Percentiles rank a stretch among this genome's conserved stretches.
These are phyloP conservation scores for Tubosaeta brunneosetosa DNA, from an alignment of 768 basidiomycete genomes.

Conservation along the genomic window DNA sequence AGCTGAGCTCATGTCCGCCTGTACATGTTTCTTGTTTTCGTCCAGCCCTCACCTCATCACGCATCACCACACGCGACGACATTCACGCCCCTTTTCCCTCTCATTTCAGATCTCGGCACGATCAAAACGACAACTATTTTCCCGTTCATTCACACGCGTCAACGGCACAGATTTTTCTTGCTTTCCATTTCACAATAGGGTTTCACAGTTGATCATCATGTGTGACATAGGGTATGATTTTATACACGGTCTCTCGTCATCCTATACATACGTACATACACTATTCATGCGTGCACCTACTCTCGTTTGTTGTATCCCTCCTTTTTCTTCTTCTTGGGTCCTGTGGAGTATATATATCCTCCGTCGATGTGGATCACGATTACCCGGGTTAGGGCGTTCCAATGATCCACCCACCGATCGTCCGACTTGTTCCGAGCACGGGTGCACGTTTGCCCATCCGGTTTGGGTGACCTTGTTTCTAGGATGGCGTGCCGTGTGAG, in stretches of 20 bases:
- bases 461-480: background rate
- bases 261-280: conserved; percentile 2
- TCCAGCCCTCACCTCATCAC: conserved; percentile 5
- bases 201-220: background rate
- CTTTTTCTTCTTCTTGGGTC: background rate
- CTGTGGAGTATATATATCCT: background rate
- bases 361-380: background rate
- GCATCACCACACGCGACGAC: conserved; percentile 15
- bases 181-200: conserved; percentile 3
- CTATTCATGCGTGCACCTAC: background rate
- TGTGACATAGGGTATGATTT: conserved; percentile 17
- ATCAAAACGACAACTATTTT: conserved; percentile 3
- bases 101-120: conserved; percentile 3
- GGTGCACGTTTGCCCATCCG: background rate
- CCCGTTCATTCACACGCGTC: background rate
- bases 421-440: background rate
- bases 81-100: conserved; percentile 3
- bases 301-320: conserved; percentile 1
- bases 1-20: background rate
- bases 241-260: conserved; percentile 5
- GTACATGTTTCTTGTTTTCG: conserved; percentile 6
- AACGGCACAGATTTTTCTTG: conserved; percentile 11
- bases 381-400: background rate
- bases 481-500: background rate
- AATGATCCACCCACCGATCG: background rate